Evolutionary conservation across 192 early-diverging fungal genomes (phyloP).

Genomic region (Coemansia sp.): DNA sequence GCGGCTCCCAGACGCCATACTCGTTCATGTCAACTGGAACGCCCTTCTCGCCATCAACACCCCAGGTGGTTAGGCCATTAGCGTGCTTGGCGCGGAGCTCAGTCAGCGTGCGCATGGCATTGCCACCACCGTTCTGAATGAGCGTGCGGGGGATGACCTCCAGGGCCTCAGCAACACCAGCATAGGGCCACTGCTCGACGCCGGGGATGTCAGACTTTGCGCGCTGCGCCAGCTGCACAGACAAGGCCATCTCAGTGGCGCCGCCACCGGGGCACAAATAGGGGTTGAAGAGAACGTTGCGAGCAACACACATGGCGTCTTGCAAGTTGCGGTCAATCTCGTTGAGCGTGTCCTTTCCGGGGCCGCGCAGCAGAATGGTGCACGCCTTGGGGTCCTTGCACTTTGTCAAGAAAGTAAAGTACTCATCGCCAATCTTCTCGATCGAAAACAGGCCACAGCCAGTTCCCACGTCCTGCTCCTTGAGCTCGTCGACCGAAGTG

Average conservation of each 20-base stretch:
- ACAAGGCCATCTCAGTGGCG: slow-evolving; percentile 96
- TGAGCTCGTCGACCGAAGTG: slow-evolving; percentile 95
- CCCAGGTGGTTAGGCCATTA: slow-evolving; percentile 82
- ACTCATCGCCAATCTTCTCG: slow-evolving; percentile 99
- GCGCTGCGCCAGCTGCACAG: slow-evolving; percentile 85
- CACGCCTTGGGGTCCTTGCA: slow-evolving; percentile 98
- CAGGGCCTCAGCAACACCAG: slow-evolving; percentile 90
- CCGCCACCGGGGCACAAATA: slow-evolving; percentile 94
- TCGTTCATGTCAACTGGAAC: slow-evolving; percentile 94
- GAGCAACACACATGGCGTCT: slow-evolving; percentile 98
- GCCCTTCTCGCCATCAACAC: slow-evolving; percentile 93
- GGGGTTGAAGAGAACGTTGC: slow-evolving; percentile 97
- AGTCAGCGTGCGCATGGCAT: slow-evolving; percentile 95
- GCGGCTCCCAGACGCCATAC: slow-evolving; percentile 99
- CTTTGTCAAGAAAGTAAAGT: slow-evolving; percentile 94
- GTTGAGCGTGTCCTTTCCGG: slow-evolving; percentile 95
- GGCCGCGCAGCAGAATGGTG: slow-evolving; percentile 95
- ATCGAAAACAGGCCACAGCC: slow-evolving; percentile 91
- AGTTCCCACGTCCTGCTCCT: slow-evolving; percentile 94
- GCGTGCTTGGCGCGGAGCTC: slow-evolving; percentile 96
- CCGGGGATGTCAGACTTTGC: slow-evolving; percentile 83
- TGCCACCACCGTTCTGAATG: slow-evolving; percentile 98
- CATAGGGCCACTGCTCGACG: slow-evolving; percentile 96
- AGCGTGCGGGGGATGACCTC: slow-evolving; percentile 98
- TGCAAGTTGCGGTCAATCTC: slow-evolving; percentile 99